phyloP scores from a whole-genome alignment of 1,284 basidiomycete species.

The Trichosporon coremiiforme region DNA sequence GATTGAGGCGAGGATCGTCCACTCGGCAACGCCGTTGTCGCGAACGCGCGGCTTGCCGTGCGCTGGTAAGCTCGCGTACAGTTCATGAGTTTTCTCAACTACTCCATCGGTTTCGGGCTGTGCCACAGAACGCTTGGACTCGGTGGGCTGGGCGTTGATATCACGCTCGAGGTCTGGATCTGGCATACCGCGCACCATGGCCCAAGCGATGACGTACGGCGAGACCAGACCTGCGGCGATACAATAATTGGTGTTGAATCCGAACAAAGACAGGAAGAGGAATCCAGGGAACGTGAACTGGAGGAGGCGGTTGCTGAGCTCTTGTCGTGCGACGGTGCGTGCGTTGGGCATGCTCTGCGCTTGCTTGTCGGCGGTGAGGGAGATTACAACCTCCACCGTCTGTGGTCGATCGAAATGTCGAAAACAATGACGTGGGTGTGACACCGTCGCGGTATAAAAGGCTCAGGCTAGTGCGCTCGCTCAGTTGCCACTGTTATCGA shows the following conservation, averaged over 20 bases:
- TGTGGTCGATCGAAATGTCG: not conserved
- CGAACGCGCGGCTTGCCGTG: conserved; percentile 52
- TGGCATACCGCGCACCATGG: not conserved
- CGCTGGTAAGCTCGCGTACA: conserved; percentile 45
- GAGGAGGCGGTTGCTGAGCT: not conserved
- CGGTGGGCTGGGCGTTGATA: not conserved
- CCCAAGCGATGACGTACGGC: conserved; percentile 8
- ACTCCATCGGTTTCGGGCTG: conserved; percentile 19
- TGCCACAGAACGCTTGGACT: not conserved
- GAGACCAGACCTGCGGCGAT: not conserved
- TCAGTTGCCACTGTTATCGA: conserved; percentile 10
- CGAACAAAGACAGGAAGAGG: not conserved
- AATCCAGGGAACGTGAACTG: not conserved
- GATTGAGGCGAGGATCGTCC: conserved; percentile 57
- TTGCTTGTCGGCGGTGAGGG: not conserved
- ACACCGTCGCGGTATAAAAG: not conserved
- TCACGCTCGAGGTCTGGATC: not conserved
- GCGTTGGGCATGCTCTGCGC: not conserved
- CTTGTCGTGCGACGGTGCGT: not conserved
- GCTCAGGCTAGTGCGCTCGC: not conserved
- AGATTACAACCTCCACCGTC: not conserved
- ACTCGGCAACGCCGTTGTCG: conserved; percentile 53
- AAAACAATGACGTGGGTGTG: conserved; percentile 2
- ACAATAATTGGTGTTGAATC: not conserved
- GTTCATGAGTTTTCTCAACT: conserved; percentile 14